Percentiles rank a stretch among this genome's conserved stretches.
phyloP scores from a whole-genome alignment of 495 filamentous ascomycete genomes.

The Annulohypoxylon nitens region DNA sequence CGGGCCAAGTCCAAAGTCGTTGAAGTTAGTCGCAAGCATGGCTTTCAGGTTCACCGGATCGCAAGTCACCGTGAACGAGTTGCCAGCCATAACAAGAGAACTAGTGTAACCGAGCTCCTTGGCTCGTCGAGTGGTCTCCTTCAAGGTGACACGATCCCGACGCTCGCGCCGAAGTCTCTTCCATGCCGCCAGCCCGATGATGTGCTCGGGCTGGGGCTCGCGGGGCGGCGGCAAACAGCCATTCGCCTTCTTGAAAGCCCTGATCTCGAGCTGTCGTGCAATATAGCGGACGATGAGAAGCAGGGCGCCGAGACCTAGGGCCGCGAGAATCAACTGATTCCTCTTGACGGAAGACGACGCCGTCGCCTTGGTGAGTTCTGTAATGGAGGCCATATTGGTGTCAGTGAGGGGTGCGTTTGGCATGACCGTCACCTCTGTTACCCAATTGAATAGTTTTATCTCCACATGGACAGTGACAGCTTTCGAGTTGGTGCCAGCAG shows the following conservation, averaged over 20 bases:
- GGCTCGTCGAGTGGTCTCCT: slow-evolving; percentile 12
- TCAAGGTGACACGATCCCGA: neutral
- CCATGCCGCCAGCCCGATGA: slow-evolving; percentile 2
- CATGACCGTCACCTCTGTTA: slow-evolving; percentile 14
- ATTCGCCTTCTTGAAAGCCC: slow-evolving; percentile 3
- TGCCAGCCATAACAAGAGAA: slow-evolving; percentile 15
- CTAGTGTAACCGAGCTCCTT: slow-evolving; percentile 13
- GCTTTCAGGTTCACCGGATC: slow-evolving; percentile 2
- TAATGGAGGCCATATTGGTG: neutral
- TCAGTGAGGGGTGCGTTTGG: slow-evolving; percentile 3
- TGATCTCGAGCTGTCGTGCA: slow-evolving; percentile 11
- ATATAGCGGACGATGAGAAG: neutral
- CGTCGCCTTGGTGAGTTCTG: slow-evolving; percentile 3
- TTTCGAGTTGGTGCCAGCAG: neutral
- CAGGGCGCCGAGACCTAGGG: neutral
- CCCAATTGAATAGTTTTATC: slow-evolving; percentile 21
- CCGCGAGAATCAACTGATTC: neutral
- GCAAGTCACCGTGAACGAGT: slow-evolving; percentile 1
- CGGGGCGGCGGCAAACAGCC: slow-evolving; percentile 12
- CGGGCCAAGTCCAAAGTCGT: slow-evolving; percentile 1
- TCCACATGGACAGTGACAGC: slow-evolving; percentile 10
- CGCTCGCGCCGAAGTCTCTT: slow-evolving; percentile 5
- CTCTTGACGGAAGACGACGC: neutral
- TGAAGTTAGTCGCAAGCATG: slow-evolving; percentile 17
- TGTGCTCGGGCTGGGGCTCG: slow-evolving; percentile 10